Evolutionary conservation across 176 grass and related monocot genomes (phyloP).

Genomic region (Bromus sterilis): DNA sequence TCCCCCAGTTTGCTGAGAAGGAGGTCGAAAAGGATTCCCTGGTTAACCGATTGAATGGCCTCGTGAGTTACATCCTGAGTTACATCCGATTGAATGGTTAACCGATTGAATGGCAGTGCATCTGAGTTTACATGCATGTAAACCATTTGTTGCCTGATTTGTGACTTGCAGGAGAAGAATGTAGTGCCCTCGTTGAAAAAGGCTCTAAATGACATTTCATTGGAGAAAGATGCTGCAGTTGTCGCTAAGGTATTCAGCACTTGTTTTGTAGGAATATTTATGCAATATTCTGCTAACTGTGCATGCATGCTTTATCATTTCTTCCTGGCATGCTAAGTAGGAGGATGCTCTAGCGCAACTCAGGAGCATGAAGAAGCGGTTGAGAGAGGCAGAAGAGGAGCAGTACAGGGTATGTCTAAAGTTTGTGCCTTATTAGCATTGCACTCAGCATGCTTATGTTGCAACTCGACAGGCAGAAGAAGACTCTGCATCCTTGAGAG

Average conservation of each 20-base stretch:
- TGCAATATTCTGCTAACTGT: slow-evolving; percentile 7
- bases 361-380: slow-evolving; percentile 73
- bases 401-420: slow-evolving; percentile 76
- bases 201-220: slow-evolving; percentile 57
- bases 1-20: slow-evolving; percentile 60
- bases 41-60: slow-evolving; percentile 57
- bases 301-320: neutral
- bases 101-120: slow-evolving; percentile 55
- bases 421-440: neutral
- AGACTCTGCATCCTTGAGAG: slow-evolving; percentile 84
- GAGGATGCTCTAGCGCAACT: slow-evolving; percentile 93
- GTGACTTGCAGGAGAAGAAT: slow-evolving; percentile 54
- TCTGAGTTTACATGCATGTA: neutral
- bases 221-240: slow-evolving; percentile 91
- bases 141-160: neutral
- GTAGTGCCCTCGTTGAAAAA: slow-evolving; percentile 54
- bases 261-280: slow-evolving; percentile 5
- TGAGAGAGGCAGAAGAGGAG: slow-evolving; percentile 97
- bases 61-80: slow-evolving; percentile 53
- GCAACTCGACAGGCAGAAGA: slow-evolving; percentile 68
- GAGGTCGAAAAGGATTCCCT: slow-evolving; percentile 74
- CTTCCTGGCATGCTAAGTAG: slow-evolving; percentile 33
- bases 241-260: slow-evolving; percentile 57
- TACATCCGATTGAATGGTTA: slow-evolving; percentile 26
- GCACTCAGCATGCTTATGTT: slow-evolving; percentile 15